A percentile compares a stretch with the other conserved stretches of the same genome.
These are phyloP conservation scores for Saccharomyces hybrid DNA, from an alignment of 1,139 yeast species.

Conservation along the genomic window DNA sequence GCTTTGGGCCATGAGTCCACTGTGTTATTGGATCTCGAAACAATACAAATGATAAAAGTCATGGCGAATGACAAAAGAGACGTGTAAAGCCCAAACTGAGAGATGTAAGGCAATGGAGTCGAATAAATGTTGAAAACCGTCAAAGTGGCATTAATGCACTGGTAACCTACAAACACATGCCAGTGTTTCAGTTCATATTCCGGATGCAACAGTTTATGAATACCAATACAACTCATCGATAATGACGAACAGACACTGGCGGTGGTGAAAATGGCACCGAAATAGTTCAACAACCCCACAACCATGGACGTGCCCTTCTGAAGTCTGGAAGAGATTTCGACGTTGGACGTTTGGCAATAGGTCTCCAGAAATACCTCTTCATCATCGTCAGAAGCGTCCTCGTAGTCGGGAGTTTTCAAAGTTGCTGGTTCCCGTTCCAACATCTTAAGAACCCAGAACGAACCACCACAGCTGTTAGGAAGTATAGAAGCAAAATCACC, in stretches of 20 bases:
- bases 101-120: conserved; percentile 33
- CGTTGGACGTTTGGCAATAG: conserved; percentile 4
- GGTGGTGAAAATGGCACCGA: conserved; percentile 49
- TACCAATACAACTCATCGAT: conserved; percentile 43
- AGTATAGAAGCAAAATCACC: conserved; percentile 48
- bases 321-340: conserved; percentile 39
- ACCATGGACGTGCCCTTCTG: conserved; percentile 9
- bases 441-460: conserved; percentile 51
- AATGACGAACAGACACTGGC: conserved; percentile 49
- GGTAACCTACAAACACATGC: conserved; percentile 45
- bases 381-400: neutral
- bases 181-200: conserved; percentile 40
- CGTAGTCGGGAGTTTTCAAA: neutral
- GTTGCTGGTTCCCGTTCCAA: conserved; percentile 24
- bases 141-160: conserved; percentile 29
- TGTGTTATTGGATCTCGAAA: conserved; percentile 39
- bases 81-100: conserved; percentile 41
- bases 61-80: conserved; percentile 43
- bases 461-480: conserved; percentile 55
- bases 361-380: conserved; percentile 4
- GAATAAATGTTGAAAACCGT: conserved; percentile 35
- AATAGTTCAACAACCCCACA: conserved; percentile 24
- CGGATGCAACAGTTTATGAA: conserved; percentile 42
- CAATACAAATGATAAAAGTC: conserved; percentile 44
- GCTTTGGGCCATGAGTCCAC: conserved; percentile 37